These are phyloP conservation scores for Cladosporium sp. DNA, from an alignment of 2,329 filamentous ascomycete genomes.

Conservation along the genomic window DNA sequence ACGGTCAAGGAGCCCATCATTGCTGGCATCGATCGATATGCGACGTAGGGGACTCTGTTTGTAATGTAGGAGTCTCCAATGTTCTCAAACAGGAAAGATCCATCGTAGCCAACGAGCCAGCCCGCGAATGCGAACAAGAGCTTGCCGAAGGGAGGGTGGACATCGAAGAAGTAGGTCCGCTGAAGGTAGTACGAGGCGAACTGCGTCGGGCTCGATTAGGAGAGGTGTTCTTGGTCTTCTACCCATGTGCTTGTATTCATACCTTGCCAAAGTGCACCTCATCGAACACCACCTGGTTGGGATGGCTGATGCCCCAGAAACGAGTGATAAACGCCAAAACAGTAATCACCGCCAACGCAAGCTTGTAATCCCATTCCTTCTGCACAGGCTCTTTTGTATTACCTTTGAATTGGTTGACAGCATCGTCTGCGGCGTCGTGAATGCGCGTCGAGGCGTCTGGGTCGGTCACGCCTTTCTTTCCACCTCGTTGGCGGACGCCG, in stretches of 20 bases:
- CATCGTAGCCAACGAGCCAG: conserved; percentile 96
- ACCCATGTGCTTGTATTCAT: conserved; percentile 30
- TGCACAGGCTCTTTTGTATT: conserved; percentile 25
- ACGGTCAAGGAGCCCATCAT: conserved; percentile 89
- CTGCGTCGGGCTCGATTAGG: conserved; percentile 24
- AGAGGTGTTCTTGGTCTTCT: background rate
- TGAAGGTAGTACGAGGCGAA: conserved; percentile 75
- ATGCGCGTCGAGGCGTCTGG: conserved; percentile 14
- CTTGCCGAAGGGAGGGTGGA: conserved; percentile 97
- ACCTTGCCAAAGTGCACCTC: conserved; percentile 99
- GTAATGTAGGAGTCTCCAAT: conserved; percentile 97
- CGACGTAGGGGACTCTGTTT: conserved; percentile 96
- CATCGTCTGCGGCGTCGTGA: conserved; percentile 34
- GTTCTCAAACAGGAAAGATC: conserved; percentile 97
- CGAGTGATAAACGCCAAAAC: conserved; percentile 81
- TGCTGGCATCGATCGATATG: conserved; percentile 89
- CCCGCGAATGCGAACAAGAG: conserved; percentile 95
- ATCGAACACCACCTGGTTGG: conserved; percentile 96
- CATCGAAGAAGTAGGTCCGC: conserved; percentile 99
- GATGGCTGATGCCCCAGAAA: conserved; percentile 95
- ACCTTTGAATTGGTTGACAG: conserved; percentile 37
- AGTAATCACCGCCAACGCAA: conserved; percentile 74
- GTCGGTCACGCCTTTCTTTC: conserved; percentile 22
- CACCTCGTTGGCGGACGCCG: conserved; percentile 19
- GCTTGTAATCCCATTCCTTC: conserved; percentile 74